Base-by-base conservation (phyloP, 208 protist species). In the Crithidia fasciculata region DNA sequence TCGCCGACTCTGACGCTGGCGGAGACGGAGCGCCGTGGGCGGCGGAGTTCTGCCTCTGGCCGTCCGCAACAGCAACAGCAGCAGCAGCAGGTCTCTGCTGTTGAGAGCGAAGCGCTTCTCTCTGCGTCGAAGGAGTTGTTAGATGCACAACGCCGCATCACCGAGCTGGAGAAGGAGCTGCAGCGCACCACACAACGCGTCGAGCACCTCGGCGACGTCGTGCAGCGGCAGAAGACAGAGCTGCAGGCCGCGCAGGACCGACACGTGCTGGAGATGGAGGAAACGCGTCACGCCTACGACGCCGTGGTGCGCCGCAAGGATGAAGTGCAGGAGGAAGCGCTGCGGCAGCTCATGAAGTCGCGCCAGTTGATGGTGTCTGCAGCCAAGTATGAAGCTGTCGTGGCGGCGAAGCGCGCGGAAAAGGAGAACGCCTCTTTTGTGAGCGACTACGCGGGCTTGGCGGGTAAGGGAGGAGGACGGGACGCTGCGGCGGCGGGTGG, bases 271-370 rank as follows among this genome's bases (percentile, higher is more conserved):
- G 86, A 91, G 70, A 19, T 87, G 44, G 81, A 78, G 49, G 84
- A 89, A 18, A 47, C 75, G 39, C 74, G 81, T 41, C 80, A 83
- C 52, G 76, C 66, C 45, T 82, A 91, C 71, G 78, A 82, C 10
- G 64, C 79, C 7, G 78, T 78, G 13, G 45, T 93, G 40, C 69
- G 63, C 5, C 74, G 77, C 36, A 85, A 86, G 44, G 79, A 85
- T 52, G 80, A 83, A n/a, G 68, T 80, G 53, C 82, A 91, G 60
- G 84, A 88, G 43, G 80, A 85, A 67, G 72, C 81, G 13, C 66
- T 94, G 57, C 69, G 72, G 36, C 76, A 89, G 61, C 50, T 94
- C 12, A 44, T 89, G 59, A 79, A 78, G 53, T 78, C 84, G 5
- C 81, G 81, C 18, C 79, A 89, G 49, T 61, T 92, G 61, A 64